Percentiles rank a stretch among this genome's conserved stretches.
Evolutionary conservation across 257 asterid species (phyloP).

Genomic region (Oldenlandia corymbosa): DNA sequence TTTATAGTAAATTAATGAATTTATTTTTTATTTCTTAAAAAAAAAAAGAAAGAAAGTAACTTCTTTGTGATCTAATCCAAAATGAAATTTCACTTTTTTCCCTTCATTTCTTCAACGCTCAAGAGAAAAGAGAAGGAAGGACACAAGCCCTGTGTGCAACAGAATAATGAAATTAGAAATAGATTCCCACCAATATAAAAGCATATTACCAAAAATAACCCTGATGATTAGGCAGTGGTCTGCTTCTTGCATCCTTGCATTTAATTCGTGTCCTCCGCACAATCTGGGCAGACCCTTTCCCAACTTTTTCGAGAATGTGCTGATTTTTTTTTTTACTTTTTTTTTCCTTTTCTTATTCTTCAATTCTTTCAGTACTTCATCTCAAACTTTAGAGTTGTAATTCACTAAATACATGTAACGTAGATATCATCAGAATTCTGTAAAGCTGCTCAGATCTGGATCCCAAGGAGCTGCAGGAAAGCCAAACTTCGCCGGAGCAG

Average conservation of each 20-base stretch:
- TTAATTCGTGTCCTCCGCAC: conserved; percentile 18
- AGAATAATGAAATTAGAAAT: too few relatives aligned
- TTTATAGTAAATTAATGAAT: too few relatives aligned
- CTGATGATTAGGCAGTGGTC: not conserved
- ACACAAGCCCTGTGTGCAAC: too few relatives aligned
- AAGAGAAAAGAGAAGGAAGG: too few relatives aligned
- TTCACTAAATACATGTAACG: not conserved
- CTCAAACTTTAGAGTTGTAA: not conserved
- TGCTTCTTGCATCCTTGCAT: not conserved
- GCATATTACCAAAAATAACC: conserved; percentile 14
- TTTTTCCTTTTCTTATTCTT: not conserved
- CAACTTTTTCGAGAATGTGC: conserved; percentile 11
- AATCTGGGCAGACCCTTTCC: conserved; percentile 10
- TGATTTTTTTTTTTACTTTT: not conserved
- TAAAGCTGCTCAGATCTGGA: conserved; percentile 48
- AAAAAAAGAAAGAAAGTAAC: too few relatives aligned
- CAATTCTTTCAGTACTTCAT: not conserved
- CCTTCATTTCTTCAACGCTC: too few relatives aligned
- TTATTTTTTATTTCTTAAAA: too few relatives aligned
- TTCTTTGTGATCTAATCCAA: too few relatives aligned
- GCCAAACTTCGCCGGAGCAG: conserved; percentile 29
- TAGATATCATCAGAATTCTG: not conserved
- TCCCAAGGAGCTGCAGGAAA: conserved; percentile 16
- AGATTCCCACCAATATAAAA: too few relatives aligned
- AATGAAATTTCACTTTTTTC: too few relatives aligned